Conservation (phyloP, 73 alveolate species). For the Symbiodinium pilosum region DNA sequence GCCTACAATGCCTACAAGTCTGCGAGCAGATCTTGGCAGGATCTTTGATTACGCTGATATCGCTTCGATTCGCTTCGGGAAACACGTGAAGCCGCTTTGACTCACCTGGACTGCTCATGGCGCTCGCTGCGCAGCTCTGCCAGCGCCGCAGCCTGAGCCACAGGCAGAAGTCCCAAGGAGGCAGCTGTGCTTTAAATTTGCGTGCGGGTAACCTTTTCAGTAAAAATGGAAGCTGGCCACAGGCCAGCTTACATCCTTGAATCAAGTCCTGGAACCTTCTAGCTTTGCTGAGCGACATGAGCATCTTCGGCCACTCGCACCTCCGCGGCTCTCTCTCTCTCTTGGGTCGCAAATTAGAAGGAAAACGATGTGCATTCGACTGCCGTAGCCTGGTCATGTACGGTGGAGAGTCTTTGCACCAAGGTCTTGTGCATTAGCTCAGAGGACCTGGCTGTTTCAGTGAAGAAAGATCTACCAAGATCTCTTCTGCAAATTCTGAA, state of each 20-base stretch:
- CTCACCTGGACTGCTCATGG: slow-evolving; percentile 58
- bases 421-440: slow-evolving; percentile 66
- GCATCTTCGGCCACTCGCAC: not conserved
- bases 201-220: too few relatives aligned
- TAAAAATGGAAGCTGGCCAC: too few relatives aligned
- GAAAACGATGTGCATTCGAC: not conserved
- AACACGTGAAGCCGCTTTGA: too few relatives aligned
- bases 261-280: too few relatives aligned
- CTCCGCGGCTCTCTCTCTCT: not conserved
- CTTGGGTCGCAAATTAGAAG: too few relatives aligned
- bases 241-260: not conserved
- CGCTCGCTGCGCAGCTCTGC: slow-evolving; percentile 49
- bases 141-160: slow-evolving; percentile 34
- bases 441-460: slow-evolving; percentile 24
- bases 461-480: not conserved
- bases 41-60: too few relatives aligned
- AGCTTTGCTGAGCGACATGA: not conserved
- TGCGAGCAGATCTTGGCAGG: too few relatives aligned
- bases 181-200: not conserved
- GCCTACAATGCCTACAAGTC: too few relatives aligned
- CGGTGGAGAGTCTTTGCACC: slow-evolving; percentile 60
- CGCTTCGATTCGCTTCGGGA: too few relatives aligned
- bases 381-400: slow-evolving; percentile 48
- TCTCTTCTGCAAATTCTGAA: not conserved
- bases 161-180: too few relatives aligned